Evolutionary conservation across 331 rosid species (phyloP).

Genomic region (Cydonia oblonga): DNA sequence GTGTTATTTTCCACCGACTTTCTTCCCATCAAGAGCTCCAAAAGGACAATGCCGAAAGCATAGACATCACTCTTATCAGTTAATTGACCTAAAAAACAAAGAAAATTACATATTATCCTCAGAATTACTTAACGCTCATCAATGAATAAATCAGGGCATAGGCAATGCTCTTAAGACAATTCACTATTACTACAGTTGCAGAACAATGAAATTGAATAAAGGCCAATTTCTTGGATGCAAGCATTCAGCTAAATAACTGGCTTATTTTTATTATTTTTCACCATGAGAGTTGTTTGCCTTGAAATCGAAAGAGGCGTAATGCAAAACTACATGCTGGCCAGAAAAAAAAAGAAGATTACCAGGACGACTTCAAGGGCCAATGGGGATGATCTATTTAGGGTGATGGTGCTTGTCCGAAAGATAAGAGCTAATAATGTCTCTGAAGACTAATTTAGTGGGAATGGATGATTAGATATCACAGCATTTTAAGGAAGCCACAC

Average conservation of each 20-base stretch:
- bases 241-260: neutral
- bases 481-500: neutral
- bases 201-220: neutral
- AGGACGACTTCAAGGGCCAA: neutral
- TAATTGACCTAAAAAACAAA: conserved; percentile 50
- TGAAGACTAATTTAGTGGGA: neutral
- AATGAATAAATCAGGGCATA: neutral
- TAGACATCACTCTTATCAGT: conserved; percentile 92
- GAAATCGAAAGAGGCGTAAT: neutral
- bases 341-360: neutral
- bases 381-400: neutral
- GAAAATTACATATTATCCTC: neutral
- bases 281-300: neutral
- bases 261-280: neutral
- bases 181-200: neutral
- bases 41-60: conserved; percentile 80
- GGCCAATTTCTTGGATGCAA: neutral
- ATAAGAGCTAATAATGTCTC: neutral
- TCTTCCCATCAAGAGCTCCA: conserved; percentile 75
- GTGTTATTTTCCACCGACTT: conserved; percentile 51
- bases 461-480: neutral
- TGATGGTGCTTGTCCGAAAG: neutral
- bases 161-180: neutral
- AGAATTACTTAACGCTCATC: neutral
- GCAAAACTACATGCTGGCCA: neutral